Evolutionary conservation across 176 grass and related monocot genomes (phyloP), one percentile per base, ranked within the genome.

Genomic region (Oryza coarctata): DNA sequence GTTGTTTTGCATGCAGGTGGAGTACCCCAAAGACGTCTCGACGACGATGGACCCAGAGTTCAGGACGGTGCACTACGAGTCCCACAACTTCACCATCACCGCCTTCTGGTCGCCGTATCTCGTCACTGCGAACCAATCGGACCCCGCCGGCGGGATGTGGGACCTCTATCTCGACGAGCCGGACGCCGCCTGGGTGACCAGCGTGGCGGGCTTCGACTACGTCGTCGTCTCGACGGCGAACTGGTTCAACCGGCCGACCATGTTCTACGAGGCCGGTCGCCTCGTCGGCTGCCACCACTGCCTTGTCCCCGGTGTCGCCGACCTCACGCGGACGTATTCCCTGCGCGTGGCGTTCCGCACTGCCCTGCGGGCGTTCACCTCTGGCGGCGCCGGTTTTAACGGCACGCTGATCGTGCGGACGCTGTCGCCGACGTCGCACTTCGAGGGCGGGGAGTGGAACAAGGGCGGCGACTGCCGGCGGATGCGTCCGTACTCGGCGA

Each of bases 361-460:
- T 8, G 80, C 69, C 38, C 67, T 96, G 9, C 81, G 60, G 0
- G 63, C 22, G 1, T 8, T 87, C 9, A n/a, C 43, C 1, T 12
- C 9, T 7, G 50, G 18, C 17, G 14, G 12, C 0, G 36, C 6
- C 0, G 49, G 40, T 3, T 83, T 83, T 57, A 9, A 5, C 9
- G 89, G 89, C 6, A 83, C 70, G 63, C 36, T 82, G 12, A 63
- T 97, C 33, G 20, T 92, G 76, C 72, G 82, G 13, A 94, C 91
- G 18, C 71, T 94, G 70, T 85, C 94, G 55, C 88, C 91, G 45
- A 70, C 72, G 57, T 86, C 84, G 65, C 94, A 97, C 83, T 97
- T 94, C 64, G 91, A 97, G 83, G 82, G 82, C 52, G 94, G 94
- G 6, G 80, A 76, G 38, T 94, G 89, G 94, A 58, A 97, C 87